Base-by-base conservation (phyloP, 768 basidiomycete species). In the Mycena olivaceomarginata region DNA sequence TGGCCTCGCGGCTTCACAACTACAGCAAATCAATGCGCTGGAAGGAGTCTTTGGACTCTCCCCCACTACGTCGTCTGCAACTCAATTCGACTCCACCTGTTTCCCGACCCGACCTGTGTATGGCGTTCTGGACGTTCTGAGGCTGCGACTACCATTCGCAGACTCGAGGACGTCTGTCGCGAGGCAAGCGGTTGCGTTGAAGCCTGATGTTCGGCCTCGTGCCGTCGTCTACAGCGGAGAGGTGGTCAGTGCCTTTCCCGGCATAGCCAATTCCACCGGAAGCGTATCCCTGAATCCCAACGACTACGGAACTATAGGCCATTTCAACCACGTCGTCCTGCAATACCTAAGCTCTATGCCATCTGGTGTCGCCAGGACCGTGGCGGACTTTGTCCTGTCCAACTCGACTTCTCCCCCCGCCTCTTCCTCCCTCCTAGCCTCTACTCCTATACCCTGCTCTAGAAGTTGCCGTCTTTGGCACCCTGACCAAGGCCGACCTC, bases 391-490 rank as follows among this genome's bases (percentile, higher is more conserved):
- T 78, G 85, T 94, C 51, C 83, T 92, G 18, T 84, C 85, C 6
- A 82, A 83, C 18, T 79, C 83, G 12, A 83, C 85, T 16, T 82
- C 84, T 13, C 90, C 92, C 10, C 91, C 92, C 5, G 78, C 85
- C 5, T 83, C 83, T 22, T 80, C 85, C 37, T 86, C 90, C 12
- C 53, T 83, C 16, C 83, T 92, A 67, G 85, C 87, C 4, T 79
- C 93, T n/a, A 77, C 87, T 13, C 81, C 84, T 1, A 84, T 94
- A 60, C 93, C 93, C 31, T n/a, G 76, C 84, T 1, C 80, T 94
- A 46, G 93, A 94, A 83, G 91, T 93, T 5, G 93, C 92, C 1
- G 80, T 94, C n/a, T 94, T 94, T 81, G 93, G 93, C 8, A 85
- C 88, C 16, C 82, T 94, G 37, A 80, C 82, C 16, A 86, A 89